Evolutionary conservation across 257 asterid species (phyloP).

Genomic region (Nicotiana tabacum): DNA sequence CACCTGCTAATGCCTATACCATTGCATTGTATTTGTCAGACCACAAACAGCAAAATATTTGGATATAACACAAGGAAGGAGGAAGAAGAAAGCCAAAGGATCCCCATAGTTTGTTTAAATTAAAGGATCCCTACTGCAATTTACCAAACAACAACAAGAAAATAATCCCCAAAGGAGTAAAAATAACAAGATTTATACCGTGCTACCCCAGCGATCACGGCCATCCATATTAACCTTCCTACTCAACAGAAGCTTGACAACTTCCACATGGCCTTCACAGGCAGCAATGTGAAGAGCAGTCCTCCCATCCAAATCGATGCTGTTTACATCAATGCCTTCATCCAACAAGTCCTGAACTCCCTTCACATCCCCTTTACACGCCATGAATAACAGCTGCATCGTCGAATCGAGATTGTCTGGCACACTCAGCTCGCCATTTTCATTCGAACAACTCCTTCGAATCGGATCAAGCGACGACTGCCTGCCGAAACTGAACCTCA

Average conservation of each 20-base stretch:
- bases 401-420: conserved; percentile 86
- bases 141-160: background rate
- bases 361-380: conserved; percentile 67
- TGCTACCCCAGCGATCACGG: conserved; percentile 99
- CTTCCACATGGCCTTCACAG: conserved; percentile 86
- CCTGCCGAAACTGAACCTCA: conserved; percentile 84
- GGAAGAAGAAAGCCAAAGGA: background rate
- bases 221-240: conserved; percentile 82
- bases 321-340: conserved; percentile 66
- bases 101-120: background rate
- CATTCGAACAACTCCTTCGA: conserved; percentile 41
- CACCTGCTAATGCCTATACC: no score
- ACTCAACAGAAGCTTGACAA: conserved; percentile 62
- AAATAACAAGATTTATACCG: conserved; percentile 39
- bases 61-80: background rate
- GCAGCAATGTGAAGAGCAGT: conserved; percentile 92
- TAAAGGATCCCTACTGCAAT: background rate
- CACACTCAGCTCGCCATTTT: conserved; percentile 44
- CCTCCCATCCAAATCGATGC: conserved; percentile 94
- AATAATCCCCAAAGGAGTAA: background rate
- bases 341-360: conserved; percentile 79
- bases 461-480: conserved; percentile 93
- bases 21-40: no score
- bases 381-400: conserved; percentile 86
- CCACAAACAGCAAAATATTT: background rate